Evolutionary conservation across 441 rosid genomes (phyloP), one percentile per base, ranked within the genome.

Genomic region (Populus hybrid): DNA sequence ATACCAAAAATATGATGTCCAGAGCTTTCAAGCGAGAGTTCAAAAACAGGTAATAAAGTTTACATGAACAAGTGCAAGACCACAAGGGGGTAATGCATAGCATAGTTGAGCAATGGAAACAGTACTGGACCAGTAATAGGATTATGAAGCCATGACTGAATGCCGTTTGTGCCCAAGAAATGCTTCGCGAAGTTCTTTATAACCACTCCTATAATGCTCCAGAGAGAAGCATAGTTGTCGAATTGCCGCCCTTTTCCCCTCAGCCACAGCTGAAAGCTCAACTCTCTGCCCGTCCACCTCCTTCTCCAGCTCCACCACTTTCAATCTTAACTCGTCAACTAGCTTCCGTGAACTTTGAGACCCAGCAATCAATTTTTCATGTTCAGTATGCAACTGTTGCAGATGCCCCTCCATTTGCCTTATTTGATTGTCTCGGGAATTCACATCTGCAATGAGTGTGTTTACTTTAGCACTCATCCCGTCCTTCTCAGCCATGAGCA

Each of bases 211-310:
- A 79, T 90, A 95, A 77, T 95, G 92, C 76, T 95, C 99, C 80
- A 95, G 77, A 16, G 94, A 83, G 84, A 95, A 89, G 81, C 94
- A 92, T 75, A 95, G 96, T 77, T 93, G 97, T 73, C 98, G 79
- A 69, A 95, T 95, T 11, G 90, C 99, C 82, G 89, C 95, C 78
- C 92, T 81, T 84, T 93, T 92, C 86, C 88, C 90, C 81, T 95
- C 98, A 14, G 92, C 92, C 34, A 84, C 87, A 36, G 83, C 90
- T 69, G 77, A 73, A 63, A 95, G 82, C 81, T 75, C 81, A 42
- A 30, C 72, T 36, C 82, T 88, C 80, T 87, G 95, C 75, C 83
- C 18, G 53, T 87, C 88, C 78, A 85, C 89, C 82, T 89, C 91
- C 38, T 80, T 81, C 86, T 88, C 93, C 68, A 92, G 84, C 68